These are phyloP conservation scores for Thalassiosira pacifica DNA, from an alignment of 352 stramenopile species.

Conservation along the genomic window DNA sequence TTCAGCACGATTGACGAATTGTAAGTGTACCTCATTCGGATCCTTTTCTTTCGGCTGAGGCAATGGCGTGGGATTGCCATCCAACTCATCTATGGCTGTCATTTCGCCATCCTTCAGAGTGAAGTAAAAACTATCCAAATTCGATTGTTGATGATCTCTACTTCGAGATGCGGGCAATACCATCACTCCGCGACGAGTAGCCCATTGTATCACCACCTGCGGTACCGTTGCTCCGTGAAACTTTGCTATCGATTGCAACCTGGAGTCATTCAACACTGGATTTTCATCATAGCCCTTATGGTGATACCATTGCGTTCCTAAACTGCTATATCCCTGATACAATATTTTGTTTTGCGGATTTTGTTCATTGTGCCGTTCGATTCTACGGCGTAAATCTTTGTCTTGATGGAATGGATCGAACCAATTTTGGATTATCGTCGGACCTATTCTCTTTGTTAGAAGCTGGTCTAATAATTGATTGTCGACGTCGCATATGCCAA, in stretches of 20 bases:
- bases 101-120: constrained; percentile 65
- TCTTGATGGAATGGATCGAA: constrained; percentile 88
- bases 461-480: constrained; percentile 63
- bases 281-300: constrained; percentile 65
- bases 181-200: constrained; percentile 74
- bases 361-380: constrained; percentile 49
- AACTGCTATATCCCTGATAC: constrained; percentile 83
- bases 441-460: constrained; percentile 57
- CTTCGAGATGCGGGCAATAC: constrained; percentile 69
- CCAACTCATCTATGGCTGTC: constrained; percentile 67
- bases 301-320: constrained; percentile 84
- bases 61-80: constrained; percentile 61
- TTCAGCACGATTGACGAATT: constrained; percentile 60
- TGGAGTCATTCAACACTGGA: constrained; percentile 64
- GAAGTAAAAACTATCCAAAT: constrained; percentile 70
- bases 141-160: constrained; percentile 59
- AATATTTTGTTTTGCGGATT: constrained; percentile 63
- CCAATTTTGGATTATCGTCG: constrained; percentile 87
- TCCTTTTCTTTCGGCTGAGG: constrained; percentile 3
- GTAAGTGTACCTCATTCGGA: constrained; percentile 45
- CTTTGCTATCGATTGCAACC: constrained; percentile 68
- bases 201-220: constrained; percentile 81
- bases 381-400: constrained; percentile 52
- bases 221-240: constrained; percentile 58
- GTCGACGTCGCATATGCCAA: constrained; percentile 83